Base-by-base conservation (phyloP, 805 yeast species). In the Saccharomycopsis sp. region DNA sequence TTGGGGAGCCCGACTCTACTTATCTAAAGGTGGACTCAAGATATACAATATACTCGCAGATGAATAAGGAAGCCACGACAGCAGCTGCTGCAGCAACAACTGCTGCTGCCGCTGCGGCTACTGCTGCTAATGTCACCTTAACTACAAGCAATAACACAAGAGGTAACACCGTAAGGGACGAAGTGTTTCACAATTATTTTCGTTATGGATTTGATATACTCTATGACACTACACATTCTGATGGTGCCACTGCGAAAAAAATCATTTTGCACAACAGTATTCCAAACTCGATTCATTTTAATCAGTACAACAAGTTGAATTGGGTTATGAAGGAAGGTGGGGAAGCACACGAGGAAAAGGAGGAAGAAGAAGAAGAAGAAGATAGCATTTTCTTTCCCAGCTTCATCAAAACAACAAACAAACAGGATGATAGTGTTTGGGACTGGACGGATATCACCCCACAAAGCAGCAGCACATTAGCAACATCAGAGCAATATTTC, bases 1-100 rank as follows among this genome's bases (percentile, higher is more conserved):
- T 45, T 19, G 49, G 49, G 3, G 43, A 32, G n/a, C 49, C 49
- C 4, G 46, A 45, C 30, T 30, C 43, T 16, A 42, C 49, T 2
- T 42, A 29, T 36, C 23, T 35, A 12, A 45, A 45, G 30, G 30
- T 21, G 30, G 46, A 42, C 19, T 38, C 43, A 5, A 2, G 49
- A 23, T 42, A 25, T 34, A 27, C 38, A 21, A 42, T 42, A 5
- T 38, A 45, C 25, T 12, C 12, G 10, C 17, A 15, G 16, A 17
- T 12, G 32, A 9, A 13, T 19, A n/a, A 25, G 27, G 27, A 25
- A 2, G n/a, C n/a, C n/a, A n/a, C n/a, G n/a, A n/a, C n/a, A n/a
- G n/a, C n/a, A n/a, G n/a, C n/a, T n/a, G n/a, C n/a, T n/a, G n/a
- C n/a, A n/a, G n/a, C n/a, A n/a, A n/a, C n/a, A n/a, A n/a, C n/a